Conservation (phyloP, 2,329 filamentous ascomycete species). For the Ilyonectria mors-panacis region DNA sequence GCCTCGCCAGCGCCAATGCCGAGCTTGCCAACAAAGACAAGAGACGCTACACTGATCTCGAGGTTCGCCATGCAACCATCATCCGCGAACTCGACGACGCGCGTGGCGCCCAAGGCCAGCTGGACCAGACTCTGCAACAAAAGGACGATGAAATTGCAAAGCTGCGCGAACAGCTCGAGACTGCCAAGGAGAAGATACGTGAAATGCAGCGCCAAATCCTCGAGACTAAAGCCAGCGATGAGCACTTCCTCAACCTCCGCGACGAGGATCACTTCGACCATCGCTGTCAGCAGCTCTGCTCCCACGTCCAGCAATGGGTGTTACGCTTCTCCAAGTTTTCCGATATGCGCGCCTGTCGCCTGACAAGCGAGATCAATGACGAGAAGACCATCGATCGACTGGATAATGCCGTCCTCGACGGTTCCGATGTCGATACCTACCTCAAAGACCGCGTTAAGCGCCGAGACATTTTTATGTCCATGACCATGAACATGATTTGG, state of each 20-base stretch:
- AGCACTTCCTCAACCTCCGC: conserved; percentile 81
- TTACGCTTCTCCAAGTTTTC: conserved; percentile 98
- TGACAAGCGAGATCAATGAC: conserved; percentile 87
- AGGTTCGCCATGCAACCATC: conserved; percentile 76
- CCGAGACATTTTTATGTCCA: conserved; percentile 97
- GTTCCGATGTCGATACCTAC: conserved; percentile 91
- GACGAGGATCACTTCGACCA: conserved; percentile 97
- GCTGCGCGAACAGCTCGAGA: conserved; percentile 83
- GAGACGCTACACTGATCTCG: conserved; percentile 77
- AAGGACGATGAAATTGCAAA: conserved; percentile 88
- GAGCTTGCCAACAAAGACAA: conserved; percentile 83
- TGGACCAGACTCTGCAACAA: conserved; percentile 77
- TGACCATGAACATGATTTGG: conserved; percentile 99
- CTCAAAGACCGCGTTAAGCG: conserved; percentile 89
- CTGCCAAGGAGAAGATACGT: conserved; percentile 75
- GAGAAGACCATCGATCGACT: conserved; percentile 95
- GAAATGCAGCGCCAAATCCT: conserved; percentile 69
- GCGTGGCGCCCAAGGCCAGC: conserved; percentile 74
- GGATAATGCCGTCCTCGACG: conserved; percentile 94
- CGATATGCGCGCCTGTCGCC: conserved; percentile 88
- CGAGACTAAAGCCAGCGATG: conserved; percentile 72
- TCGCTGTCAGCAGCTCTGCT: conserved; percentile 93
- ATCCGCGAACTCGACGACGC: conserved; percentile 79
- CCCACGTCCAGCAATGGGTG: conserved; percentile 98
- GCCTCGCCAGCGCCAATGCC: conserved; percentile 82